Evolutionary conservation across 257 asterid species (phyloP), one percentile per base, ranked within the genome.

Genomic region (Fraxinus pennsylvanica): DNA sequence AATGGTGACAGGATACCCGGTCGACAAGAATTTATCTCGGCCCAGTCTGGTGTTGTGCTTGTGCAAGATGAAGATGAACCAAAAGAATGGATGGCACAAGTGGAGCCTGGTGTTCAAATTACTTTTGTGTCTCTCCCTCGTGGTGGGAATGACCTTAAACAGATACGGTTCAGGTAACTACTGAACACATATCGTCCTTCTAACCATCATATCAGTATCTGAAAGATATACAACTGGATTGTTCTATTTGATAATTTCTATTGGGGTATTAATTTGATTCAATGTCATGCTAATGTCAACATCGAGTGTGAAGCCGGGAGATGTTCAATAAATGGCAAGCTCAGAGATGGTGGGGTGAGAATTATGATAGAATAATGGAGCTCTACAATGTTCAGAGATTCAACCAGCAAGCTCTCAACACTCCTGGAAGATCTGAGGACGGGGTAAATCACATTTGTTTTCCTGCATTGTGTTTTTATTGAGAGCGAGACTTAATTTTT

Each of bases 21-120:
- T 17, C 85, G 91, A 57, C 75, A 71, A 35, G 83, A 82, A 13
- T 91, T 88, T 21, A 70, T 86, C 76, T 85, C 90, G 1, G 84
- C 85, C 67, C 86, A 80, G 39, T 79, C 91, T 29, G 88, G 86
- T 19, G 92, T 85, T 3, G 89, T 88, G 57, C 86, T 87, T 82
- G 74, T 86, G 7, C 94, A 91, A 38, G 85, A 89, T 43, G 97
- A 89, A 50, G 91, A 85, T 21, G 94, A 79, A 19, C 91, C 87
- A 3, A 90, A 87, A 68, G 98, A 94, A 50, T 94, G 98, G 98
- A 83, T 80, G 67, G 96, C 98, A 0, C 98, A 94, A 72, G 98
- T 94, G 21, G 98, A 94, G 82, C 98, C 98, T 10, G 97, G 98
- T 10, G 95, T 94, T 21, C 98, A 92, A 71, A 90, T 94, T 69